Evolutionary conservation across 192 early-diverging fungal genomes (phyloP).

Genomic region (Backusella circina): DNA sequence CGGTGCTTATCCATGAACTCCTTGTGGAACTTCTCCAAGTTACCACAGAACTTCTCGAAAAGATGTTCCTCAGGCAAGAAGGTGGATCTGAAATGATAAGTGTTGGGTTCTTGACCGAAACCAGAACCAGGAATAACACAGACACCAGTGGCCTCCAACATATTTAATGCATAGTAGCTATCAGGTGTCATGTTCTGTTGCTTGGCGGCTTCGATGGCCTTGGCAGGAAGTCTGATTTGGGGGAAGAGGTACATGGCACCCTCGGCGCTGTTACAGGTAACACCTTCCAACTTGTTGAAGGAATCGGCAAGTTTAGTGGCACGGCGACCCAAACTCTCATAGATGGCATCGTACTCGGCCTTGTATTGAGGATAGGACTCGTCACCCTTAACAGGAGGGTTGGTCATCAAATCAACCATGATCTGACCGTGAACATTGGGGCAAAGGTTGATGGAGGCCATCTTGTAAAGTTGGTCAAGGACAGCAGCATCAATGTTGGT

Average conservation of each 20-base stretch:
- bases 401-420: conserved; percentile 91
- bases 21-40: conserved; percentile 76
- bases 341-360: conserved; percentile 71
- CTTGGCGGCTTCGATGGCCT: conserved; percentile 76
- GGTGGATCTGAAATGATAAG: conserved; percentile 94
- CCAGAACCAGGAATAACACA: conserved; percentile 95
- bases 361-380: conserved; percentile 71
- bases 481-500: conserved; percentile 71
- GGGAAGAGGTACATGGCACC: conserved; percentile 99
- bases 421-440: conserved; percentile 95
- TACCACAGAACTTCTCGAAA: conserved; percentile 85
- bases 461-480: conserved; percentile 88
- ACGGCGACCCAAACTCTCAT: conserved; percentile 75
- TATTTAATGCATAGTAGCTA: conserved; percentile 84
- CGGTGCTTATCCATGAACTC: conserved; percentile 76
- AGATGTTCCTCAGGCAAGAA: conserved; percentile 93
- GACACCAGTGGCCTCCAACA: conserved; percentile 93
- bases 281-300: conserved; percentile 81
- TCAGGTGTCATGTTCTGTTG: conserved; percentile 76
- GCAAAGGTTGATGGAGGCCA: conserved; percentile 90
- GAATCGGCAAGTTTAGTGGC: conserved; percentile 68
- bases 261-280: conserved; percentile 82
- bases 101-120: conserved; percentile 86
- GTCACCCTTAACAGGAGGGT: conserved; percentile 82
- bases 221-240: conserved; percentile 64